These are phyloP conservation scores for Prunus davidiana DNA, from an alignment of 306 rosid genomes.

Conservation along the genomic window DNA sequence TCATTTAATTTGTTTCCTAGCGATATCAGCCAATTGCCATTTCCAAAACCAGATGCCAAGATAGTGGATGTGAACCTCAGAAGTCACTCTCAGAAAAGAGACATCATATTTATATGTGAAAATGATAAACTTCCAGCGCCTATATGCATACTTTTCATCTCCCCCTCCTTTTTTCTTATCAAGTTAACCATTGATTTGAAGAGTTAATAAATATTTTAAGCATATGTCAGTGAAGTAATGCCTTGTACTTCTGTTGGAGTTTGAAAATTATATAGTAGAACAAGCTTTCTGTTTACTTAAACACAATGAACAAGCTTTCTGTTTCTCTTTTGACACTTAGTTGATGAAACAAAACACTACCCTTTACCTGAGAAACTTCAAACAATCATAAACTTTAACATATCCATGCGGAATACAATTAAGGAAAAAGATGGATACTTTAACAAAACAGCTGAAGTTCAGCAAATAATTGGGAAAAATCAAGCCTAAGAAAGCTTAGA, in stretches of 20 bases:
- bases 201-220: no score
- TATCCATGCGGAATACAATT: neutral
- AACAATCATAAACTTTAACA: neutral
- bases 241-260: neutral
- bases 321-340: neutral
- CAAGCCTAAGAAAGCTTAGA: conserved; percentile 59
- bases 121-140: neutral
- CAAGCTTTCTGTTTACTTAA: neutral
- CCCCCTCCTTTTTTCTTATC: no score
- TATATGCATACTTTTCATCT: no score
- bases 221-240: no score
- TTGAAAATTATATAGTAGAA: neutral
- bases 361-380: neutral
- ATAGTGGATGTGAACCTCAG: neutral
- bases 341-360: neutral
- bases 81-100: neutral
- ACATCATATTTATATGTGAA: neutral
- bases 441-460: neutral
- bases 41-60: neutral
- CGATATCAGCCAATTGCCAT: neutral
- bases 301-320: no score
- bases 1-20: neutral
- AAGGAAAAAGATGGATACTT: neutral
- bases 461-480: neutral
- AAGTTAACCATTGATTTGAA: neutral